Evolutionary conservation across 192 early-diverging fungal genomes (phyloP), one percentile per base, ranked within the genome.

Genomic region (Podila clonocystis): DNA sequence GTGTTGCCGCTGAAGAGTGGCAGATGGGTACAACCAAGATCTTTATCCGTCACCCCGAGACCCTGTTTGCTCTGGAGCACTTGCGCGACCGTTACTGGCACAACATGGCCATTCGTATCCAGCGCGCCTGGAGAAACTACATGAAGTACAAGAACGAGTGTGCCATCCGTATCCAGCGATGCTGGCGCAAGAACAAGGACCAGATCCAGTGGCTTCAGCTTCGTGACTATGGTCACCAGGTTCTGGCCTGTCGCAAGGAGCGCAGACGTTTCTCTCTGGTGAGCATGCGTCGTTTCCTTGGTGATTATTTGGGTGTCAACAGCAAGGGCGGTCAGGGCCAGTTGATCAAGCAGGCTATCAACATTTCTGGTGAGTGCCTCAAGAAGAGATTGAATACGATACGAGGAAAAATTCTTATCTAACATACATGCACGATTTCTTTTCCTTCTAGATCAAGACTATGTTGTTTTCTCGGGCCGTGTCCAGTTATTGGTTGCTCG

Each of bases 31-130:
- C 89, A 4, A 94, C 93, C 61, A 99, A 99, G 86, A 91, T 94
- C 20, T 99, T 99, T 82, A 96, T 99, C 82, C 93, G 97, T 50
- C 91, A 93, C 48, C 98, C 98, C 28, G 98, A 99, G 78, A 95
- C 94, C 5, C 83, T 94, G 72, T 99, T 97, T 75, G 87, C 94
- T 5, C 86, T 99, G 7, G 98, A 99, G 87, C 94, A 93, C 74
- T 83, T 92, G 77, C 93, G 97, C 49, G 98, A 99, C 62, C 90
- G 91, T 58, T 99, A 98, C 86, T 99, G 96, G 92, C 96, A 99
- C 78, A 90, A 87, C 65, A 99, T 96, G 92, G 98, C 97, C 5
- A 91, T 89, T 45, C 90, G 94, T 59, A 98, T 99, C 67, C 98
- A 98, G 82, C 86, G 93, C 33, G 93, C 94, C 5, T 99, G 95